Conservation (phyloP, 2,329 filamentous ascomycete species). For the Chaetoscypha palmicola region DNA sequence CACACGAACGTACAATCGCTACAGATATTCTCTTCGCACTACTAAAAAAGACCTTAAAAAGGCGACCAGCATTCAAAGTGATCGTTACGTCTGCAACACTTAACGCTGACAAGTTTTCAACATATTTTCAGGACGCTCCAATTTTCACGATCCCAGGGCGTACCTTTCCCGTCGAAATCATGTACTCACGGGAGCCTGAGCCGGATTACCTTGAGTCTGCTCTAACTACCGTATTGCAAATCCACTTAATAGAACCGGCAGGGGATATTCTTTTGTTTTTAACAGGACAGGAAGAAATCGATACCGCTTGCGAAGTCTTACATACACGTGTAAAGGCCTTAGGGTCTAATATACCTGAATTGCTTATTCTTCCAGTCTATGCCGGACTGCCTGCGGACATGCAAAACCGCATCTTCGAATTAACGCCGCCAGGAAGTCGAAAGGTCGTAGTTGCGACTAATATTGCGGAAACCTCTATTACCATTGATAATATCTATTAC, state of each 20-base stretch:
- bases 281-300: conserved; percentile 96
- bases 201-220: conserved; percentile 92
- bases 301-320: conserved; percentile 85
- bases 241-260: conserved; percentile 83
- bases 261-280: conserved; percentile 96
- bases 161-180: conserved; percentile 90
- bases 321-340: conserved; percentile 96
- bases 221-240: conserved; percentile 96
- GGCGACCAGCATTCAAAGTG: conserved; percentile 79
- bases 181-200: conserved; percentile 91
- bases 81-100: conserved; percentile 96
- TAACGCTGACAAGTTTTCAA: conserved; percentile 94
- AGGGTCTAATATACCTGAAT: conserved; percentile 79
- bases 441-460: conserved; percentile 98
- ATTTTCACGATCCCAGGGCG: conserved; percentile 95
- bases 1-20: conserved; percentile 91
- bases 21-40: conserved; percentile 93
- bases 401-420: conserved; percentile 90
- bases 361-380: conserved; percentile 90
- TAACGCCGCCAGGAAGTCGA: conserved; percentile 73
- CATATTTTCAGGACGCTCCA: conserved; percentile 90
- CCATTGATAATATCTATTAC: conserved; percentile 95
- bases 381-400: conserved; percentile 87
- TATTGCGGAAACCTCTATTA: conserved; percentile 96
- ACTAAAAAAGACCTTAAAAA: conserved; percentile 84